Evolutionary conservation across 1,139 yeast genomes (phyloP).

Genomic region (Suhomyces bolitotheri): DNA sequence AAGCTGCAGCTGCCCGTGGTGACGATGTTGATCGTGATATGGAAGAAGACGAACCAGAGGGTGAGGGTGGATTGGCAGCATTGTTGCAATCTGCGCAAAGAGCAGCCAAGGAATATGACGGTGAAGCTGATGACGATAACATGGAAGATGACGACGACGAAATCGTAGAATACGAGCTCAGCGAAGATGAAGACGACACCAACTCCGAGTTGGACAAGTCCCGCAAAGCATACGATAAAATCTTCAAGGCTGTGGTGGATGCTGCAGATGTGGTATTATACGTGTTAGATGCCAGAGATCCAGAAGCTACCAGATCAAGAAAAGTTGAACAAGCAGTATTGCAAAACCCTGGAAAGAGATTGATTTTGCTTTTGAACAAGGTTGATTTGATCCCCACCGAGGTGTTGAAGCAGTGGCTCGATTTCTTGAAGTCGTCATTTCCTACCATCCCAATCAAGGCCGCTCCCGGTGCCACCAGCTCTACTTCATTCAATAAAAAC

Average conservation of each 20-base stretch:
- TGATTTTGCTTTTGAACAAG: conserved; percentile 83
- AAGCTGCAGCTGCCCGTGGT: conserved; percentile 48
- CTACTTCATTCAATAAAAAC: conserved; percentile 74
- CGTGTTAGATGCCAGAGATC: conserved; percentile 96
- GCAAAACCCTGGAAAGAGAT: conserved; percentile 73
- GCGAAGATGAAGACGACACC: conserved; percentile 45
- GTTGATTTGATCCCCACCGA: conserved; percentile 89
- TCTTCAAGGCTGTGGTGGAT: conserved; percentile 79
- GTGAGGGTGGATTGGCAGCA: conserved; percentile 72
- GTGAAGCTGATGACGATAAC: conserved; percentile 47
- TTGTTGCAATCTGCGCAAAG: conserved; percentile 84
- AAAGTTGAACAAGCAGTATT: conserved; percentile 89
- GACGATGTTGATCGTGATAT: conserved; percentile 39
- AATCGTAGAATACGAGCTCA: conserved; percentile 45
- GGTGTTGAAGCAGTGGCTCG: conserved; percentile 81
- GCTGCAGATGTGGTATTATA: conserved; percentile 87
- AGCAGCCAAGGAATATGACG: conserved; percentile 74
- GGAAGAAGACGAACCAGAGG: conserved; percentile 46
- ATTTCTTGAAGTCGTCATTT: conserved; percentile 74
- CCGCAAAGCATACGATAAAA: conserved; percentile 89
- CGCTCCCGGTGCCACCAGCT: conserved; percentile 52
- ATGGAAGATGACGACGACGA: conserved; percentile 50
- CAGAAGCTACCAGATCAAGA: conserved; percentile 90
- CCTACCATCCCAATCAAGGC: conserved; percentile 91
- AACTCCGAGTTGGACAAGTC: conserved; percentile 63